These are phyloP conservation scores for Coemansia sp. DNA, from an alignment of 192 early-diverging fungal species.

Conservation along the genomic window DNA sequence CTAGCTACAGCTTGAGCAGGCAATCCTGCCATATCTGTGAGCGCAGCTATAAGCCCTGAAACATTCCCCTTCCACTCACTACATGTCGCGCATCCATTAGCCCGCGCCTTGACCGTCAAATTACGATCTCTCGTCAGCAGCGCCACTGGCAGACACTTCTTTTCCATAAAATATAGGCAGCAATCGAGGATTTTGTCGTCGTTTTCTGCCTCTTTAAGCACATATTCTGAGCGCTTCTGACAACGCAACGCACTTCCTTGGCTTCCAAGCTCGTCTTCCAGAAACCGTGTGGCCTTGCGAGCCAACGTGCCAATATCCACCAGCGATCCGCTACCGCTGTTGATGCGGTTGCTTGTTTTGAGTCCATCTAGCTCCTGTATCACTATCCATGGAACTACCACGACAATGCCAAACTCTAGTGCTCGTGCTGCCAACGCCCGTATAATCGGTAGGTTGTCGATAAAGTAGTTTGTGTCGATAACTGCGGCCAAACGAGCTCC, in stretches of 20 bases:
- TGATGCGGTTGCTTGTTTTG: slow-evolving; percentile 10
- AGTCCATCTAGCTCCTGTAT: slow-evolving; percentile 43
- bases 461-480: slow-evolving; percentile 48
- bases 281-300: slow-evolving; percentile 31
- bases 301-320: slow-evolving; percentile 16
- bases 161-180: slow-evolving; percentile 42
- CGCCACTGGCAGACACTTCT: slow-evolving; percentile 24
- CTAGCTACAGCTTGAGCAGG: background rate
- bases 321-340: background rate
- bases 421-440: slow-evolving; percentile 10
- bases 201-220: slow-evolving; percentile 20
- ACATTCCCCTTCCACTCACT: slow-evolving; percentile 18
- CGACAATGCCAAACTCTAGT: slow-evolving; percentile 7
- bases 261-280: slow-evolving; percentile 20
- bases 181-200: slow-evolving; percentile 49
- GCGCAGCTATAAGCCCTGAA: slow-evolving; percentile 12
- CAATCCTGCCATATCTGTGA: slow-evolving; percentile 6
- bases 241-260: slow-evolving; percentile 26
- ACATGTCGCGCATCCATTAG: slow-evolving; percentile 39
- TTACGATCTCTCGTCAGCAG: slow-evolving; percentile 40
- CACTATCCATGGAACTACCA: slow-evolving; percentile 41
- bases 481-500: slow-evolving; percentile 22
- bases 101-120: slow-evolving; percentile 34
- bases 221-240: slow-evolving; percentile 39
- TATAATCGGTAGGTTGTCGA: slow-evolving; percentile 26